Base-by-base conservation (phyloP, 2,329 filamentous ascomycete species). In the Pseudofabraea citricarpa region DNA sequence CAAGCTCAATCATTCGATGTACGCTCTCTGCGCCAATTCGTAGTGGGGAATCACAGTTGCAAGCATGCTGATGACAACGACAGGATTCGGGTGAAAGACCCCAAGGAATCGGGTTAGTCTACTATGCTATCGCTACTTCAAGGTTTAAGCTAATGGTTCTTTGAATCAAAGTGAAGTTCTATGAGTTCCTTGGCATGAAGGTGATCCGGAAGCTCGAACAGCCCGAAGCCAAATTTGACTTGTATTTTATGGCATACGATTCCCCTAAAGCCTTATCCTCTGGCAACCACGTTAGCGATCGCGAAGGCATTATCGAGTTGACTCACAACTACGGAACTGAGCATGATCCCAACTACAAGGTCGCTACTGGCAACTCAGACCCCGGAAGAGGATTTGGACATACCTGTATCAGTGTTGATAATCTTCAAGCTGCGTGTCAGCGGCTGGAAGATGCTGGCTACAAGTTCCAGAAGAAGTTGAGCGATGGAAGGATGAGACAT, bases 161-260 rank as follows among this genome's bases (percentile, higher is more conserved):
- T n/a, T n/a, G n/a, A n/a, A n/a, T n/a, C 21, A 8, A 62, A 78
- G 81, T 97, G 66, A 86, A 91, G 55, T 98, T 95, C 69, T 98
- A 97, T 68, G 84, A 95, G 63, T 87, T 89, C 65, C 78, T 98
- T 15, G 93, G 93, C 56, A 82, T 97, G 77, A 90, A 75, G 61
- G 68, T 90, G 50, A 77, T 97, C 65, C 81, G 87, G 60, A 87
- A 90, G 68, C 74, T 93, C 36, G 73, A 85, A 50, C 87, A 89
- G 60, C 86, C 90, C 12, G 90, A 95, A 47, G 81, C 80, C 65
- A 95, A 94, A 62, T 97, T 97, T 66, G 88, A 93, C 58, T 80
- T 96, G 21, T 97, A 97, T 74, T 97, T 97, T 70, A 75, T 98
- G 47, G 90, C 84, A 47, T 97, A 94, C 69, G 85, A 95, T 62